Evolutionary conservation across 805 yeast species (phyloP).

Genomic region (Candida morakotiae): DNA sequence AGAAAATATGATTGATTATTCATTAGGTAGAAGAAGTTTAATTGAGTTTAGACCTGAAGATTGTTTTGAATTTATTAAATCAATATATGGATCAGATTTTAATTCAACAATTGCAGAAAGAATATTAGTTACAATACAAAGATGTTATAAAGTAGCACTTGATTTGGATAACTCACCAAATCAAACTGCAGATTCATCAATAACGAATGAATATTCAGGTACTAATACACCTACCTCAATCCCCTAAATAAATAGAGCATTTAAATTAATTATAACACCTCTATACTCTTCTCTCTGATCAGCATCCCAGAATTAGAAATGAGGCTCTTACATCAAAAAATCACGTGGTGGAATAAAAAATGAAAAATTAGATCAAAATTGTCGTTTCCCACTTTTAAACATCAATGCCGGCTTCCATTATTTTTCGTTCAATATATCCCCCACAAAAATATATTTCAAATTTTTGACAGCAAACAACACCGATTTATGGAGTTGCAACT

Average conservation of each 20-base stretch:
- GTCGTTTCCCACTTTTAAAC: no score
- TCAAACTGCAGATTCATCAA: no score
- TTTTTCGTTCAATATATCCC: no score
- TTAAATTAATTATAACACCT: no score
- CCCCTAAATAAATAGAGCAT: no score
- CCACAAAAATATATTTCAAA: no score
- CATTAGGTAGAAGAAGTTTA: slow-evolving; percentile 29
- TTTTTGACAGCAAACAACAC: not conserved
- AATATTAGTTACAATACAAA: slow-evolving; percentile 19
- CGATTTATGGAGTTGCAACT: not conserved
- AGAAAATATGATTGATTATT: slow-evolving; percentile 18
- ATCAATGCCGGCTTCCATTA: no score
- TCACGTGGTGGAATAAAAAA: no score
- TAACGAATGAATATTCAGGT: slow-evolving; percentile 8
- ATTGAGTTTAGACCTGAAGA: slow-evolving; percentile 28
- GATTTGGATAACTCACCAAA: slow-evolving; percentile 12
- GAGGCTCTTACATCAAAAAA: no score
- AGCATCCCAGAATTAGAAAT: no score
- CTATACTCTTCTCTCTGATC: no score
- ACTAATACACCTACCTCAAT: slow-evolving; percentile 1
- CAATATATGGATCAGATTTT: slow-evolving; percentile 21
- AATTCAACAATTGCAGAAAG: slow-evolving; percentile 15
- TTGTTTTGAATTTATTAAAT: slow-evolving; percentile 22
- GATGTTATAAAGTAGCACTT: slow-evolving; percentile 18
- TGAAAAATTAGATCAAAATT: no score